Conservation (phyloP, 108 stramenopile species). For the Cyclotella sp. region DNA sequence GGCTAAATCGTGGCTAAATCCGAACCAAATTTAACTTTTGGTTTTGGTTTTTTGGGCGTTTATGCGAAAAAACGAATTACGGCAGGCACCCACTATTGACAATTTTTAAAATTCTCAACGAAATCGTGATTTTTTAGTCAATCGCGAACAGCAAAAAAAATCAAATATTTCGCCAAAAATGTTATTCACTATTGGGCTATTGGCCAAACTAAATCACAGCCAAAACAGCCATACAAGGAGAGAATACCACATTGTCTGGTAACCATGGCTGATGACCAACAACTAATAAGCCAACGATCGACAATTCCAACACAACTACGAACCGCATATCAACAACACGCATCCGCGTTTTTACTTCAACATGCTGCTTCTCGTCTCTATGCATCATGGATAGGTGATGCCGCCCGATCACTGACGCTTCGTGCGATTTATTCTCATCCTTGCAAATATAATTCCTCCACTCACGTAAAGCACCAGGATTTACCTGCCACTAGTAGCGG, state of each 20-base stretch:
- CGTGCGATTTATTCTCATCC: background rate
- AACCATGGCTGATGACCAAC: background rate
- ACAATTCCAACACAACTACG: constrained; percentile 6
- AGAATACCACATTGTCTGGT: too few relatives aligned
- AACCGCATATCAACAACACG: constrained; percentile 11
- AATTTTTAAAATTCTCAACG: background rate
- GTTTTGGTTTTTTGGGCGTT: background rate
- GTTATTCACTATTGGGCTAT: too few relatives aligned
- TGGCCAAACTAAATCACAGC: too few relatives aligned
- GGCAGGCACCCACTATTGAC: background rate
- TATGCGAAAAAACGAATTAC: background rate
- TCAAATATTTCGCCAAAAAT: too few relatives aligned
- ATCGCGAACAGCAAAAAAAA: too few relatives aligned
- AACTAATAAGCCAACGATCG: background rate
- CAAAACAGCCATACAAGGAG: too few relatives aligned
- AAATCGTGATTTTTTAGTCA: too few relatives aligned
- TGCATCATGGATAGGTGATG: background rate
- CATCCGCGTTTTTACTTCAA: background rate
- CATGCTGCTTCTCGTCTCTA: background rate
- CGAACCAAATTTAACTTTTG: too few relatives aligned
- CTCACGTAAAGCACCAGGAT: background rate
- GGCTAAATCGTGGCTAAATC: too few relatives aligned
- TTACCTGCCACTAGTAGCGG: background rate
- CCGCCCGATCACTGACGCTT: constrained; percentile 1
- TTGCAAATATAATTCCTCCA: too few relatives aligned